These are phyloP conservation scores for Neoboletus magnificus DNA, from an alignment of 768 basidiomycete species.

Conservation along the genomic window DNA sequence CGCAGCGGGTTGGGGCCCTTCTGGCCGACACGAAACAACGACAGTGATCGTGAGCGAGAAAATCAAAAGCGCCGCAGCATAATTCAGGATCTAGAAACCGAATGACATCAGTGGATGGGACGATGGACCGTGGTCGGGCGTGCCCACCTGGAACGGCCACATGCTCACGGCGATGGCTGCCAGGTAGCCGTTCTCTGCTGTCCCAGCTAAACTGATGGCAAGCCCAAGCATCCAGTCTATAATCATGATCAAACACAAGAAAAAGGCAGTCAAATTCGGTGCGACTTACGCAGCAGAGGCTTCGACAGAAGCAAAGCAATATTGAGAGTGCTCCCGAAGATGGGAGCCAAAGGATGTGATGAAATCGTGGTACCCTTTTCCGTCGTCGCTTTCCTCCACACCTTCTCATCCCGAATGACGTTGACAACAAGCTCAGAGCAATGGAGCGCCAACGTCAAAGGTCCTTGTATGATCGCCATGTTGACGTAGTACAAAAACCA, in stretches of 20 bases:
- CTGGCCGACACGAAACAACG: conserved; percentile 12
- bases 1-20: conserved; percentile 28
- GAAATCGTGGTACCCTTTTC: conserved; percentile 14
- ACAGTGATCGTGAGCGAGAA: conserved; percentile 18
- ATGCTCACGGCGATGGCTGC: conserved; percentile 21
- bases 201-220: conserved; percentile 18
- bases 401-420: conserved; percentile 27
- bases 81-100: conserved; percentile 25
- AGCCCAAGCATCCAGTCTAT: conserved; percentile 35
- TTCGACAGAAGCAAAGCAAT: conserved; percentile 18
- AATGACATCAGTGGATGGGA: neutral
- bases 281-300: conserved; percentile 27
- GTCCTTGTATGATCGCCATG: conserved; percentile 27
- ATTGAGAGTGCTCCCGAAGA: conserved; percentile 21
- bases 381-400: conserved; percentile 25
- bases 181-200: conserved; percentile 9
- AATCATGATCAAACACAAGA: neutral
- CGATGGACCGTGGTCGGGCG: neutral
- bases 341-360: conserved; percentile 19
- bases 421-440: conserved; percentile 29
- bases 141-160: conserved; percentile 25
- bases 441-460: conserved; percentile 28
- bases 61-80: conserved; percentile 16
- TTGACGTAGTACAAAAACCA: conserved; percentile 27
- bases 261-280: neutral